Evolutionary conservation across 768 basidiomycete genomes (phyloP), one percentile per base, ranked within the genome.

Genomic region (Phanerochaete carnosa): DNA sequence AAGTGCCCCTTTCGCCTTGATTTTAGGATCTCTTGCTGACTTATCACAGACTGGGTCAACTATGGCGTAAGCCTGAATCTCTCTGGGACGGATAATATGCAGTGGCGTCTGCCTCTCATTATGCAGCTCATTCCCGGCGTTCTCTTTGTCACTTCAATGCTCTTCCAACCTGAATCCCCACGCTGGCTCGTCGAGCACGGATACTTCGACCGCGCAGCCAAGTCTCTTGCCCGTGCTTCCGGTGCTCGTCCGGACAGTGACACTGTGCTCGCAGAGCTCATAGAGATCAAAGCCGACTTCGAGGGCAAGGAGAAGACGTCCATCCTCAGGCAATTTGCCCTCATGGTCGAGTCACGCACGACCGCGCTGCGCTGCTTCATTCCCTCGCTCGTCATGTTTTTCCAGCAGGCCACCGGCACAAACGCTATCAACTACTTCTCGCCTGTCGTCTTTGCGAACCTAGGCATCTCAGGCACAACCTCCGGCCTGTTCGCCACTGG

Each of bases 401-500:
- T 77, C 66, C 78, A 72, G 43, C 75, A 83, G 67, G 81, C 80
- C 77, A 83, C 79, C 0, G 83, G 83, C 15, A 80, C 80, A 13
- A 83, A 84, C 62, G 76, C 81, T 2, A 80, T 84, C 65, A 82
- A 82, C 65, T 84, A 84, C 64, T 85, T 77, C 60, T 78, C 78
- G 62, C 83, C 83, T 0, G 66, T 76, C 43, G 80, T 84, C 61
- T 84, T 85, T 62, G 75, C 76, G 2, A 69, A 70, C 37, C 71
- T 84, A 16, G 83, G 83, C 1, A 76, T 83, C 25, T 73, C 71
- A 0, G 77, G 79, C 3, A 77, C 72, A 26, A 74, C 65, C 7
- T 70, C 79, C 3, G 76, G 73, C 19, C 71, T 85, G 7, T 76
- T 84, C 39, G 82, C 83, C 2, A 83, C 83, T 5, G 83, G 83